Percentiles rank a stretch among this genome's conserved stretches.
Conservation (phyloP, 306 rosid species). For the Vigna nakashimae region DNA sequence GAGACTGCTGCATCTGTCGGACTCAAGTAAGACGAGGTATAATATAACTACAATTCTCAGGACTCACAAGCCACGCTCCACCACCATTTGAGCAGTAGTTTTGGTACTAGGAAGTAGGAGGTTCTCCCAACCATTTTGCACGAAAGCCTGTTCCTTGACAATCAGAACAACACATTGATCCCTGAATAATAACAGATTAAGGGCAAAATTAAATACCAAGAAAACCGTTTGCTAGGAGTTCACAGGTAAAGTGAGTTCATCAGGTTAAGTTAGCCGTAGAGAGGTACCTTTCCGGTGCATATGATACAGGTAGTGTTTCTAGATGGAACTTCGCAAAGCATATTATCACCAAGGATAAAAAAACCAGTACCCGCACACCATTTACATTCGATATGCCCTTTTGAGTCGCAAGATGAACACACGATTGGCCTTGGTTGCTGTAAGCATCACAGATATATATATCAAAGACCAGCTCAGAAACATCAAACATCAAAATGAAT, state of each 20-base stretch:
- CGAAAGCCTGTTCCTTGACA: conserved; percentile 65
- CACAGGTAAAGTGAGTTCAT: conserved; percentile 42
- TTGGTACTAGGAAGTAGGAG: conserved; percentile 69
- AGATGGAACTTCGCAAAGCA: conserved; percentile 99
- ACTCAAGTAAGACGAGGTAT: conserved; percentile 18
- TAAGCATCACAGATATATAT: conserved; percentile 34
- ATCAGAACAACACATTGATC: conserved; percentile 51
- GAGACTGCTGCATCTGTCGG: conserved; percentile 26
- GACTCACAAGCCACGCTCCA: conserved; percentile 4
- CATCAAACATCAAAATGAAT: not conserved
- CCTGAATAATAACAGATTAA: conserved; percentile 42
- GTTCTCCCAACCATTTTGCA: conserved; percentile 84
- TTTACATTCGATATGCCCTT: conserved; percentile 82
- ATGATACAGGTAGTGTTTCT: conserved; percentile 81
- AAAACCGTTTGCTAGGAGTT: not conserved
- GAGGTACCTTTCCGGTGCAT: conserved; percentile 80
- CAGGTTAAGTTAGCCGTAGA: conserved; percentile 10
- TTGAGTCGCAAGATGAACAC: conserved; percentile 85
- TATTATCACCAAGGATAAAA: conserved; percentile 86
- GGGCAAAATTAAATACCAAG: not conserved
- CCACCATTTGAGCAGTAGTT: conserved; percentile 22
- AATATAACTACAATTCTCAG: conserved; percentile 18
- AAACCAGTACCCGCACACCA: conserved; percentile 98
- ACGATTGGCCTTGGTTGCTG: conserved; percentile 94
- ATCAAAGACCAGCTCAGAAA: not conserved